phyloP scores from a whole-genome alignment of 2,329 filamentous ascomycete genomes.

The Clathrospora elynae region DNA sequence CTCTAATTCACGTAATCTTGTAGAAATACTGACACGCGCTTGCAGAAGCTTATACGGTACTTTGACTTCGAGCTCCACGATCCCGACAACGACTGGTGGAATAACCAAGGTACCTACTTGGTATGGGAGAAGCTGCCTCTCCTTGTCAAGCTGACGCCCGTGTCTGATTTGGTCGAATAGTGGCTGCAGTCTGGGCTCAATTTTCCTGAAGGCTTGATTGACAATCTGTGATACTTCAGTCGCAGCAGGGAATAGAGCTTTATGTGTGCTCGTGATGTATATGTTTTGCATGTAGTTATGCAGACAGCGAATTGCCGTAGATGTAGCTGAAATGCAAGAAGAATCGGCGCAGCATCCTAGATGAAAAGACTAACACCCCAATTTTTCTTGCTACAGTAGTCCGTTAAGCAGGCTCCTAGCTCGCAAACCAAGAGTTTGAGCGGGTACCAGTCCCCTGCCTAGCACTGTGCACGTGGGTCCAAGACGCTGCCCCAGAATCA shows the following conservation, averaged over 20 bases:
- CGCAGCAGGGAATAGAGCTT: neutral
- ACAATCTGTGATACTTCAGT: too few species aligned
- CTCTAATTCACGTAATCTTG: too few species aligned
- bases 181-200: too few species aligned
- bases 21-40: too few species aligned
- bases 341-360: neutral
- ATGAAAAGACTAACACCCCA: neutral
- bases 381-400: too few species aligned
- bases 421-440: neutral
- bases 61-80: slow-evolving; percentile 6
- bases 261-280: neutral
- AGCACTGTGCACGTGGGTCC: slow-evolving; percentile 3
- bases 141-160: slow-evolving; percentile 2
- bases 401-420: neutral
- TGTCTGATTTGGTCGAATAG: neutral
- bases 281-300: neutral
- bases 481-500: neutral
- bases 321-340: neutral
- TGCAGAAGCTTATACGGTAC: slow-evolving; percentile 3
- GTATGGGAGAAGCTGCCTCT: slow-evolving; percentile 13
- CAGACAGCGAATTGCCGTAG: neutral
- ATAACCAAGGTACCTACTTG: slow-evolving; percentile 6
- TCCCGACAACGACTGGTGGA: slow-evolving; percentile 6
- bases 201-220: too few species aligned
- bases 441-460: neutral